Base-by-base conservation (phyloP, 495 filamentous ascomycete species). In the Aspergillus heteromorphus region DNA sequence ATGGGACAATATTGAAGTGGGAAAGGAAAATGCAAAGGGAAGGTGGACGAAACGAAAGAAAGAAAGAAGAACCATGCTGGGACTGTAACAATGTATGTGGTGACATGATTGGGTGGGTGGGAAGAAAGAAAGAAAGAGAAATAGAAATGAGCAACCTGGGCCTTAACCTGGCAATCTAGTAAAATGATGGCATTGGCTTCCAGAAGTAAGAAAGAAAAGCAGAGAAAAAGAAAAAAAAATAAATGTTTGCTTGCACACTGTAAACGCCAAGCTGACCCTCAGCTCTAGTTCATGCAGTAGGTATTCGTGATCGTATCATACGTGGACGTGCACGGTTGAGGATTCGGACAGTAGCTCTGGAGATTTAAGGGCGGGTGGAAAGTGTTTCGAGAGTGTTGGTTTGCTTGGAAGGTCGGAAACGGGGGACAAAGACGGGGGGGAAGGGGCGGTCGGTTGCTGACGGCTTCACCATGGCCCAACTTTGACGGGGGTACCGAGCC, bases 381-480 rank as follows among this genome's bases (percentile, higher is more conserved):
- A 43, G 45, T 40, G 50, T 55, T 38, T 47, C 43, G 56, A 40
- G 30, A 48, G 20, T 36, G 21, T 47, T 19, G 42, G 48, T 34
- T 47, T 51, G 38, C 40, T 50, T 48, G 17, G 51, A 53, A 25
- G 54, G 48, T 51, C 14, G 43, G 48, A 51, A 38, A 14, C 13
- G 34, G 41, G 41, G 62, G 34, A 34, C 57, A 40, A 40, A 60
- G 19, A 38, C 40, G 47, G 48, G 23, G 53, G 41, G 45, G n/a
- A n/a, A n/a, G 47, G 45, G 13, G 45, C 48, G 16, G 25, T 51
- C 16, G 29, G 54, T 20, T 27, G 40, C 18, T 49, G 45, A 45
- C 43, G 42, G 45, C 36, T 60, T 71, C 71, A 88, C 85, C 84
- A 89, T 18, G 84, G 84, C 8, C 87, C 87, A 57, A 90, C 87